Base-by-base conservation (phyloP, 2,329 filamentous ascomycete genomes). In the Leptographium lundbergii region DNA sequence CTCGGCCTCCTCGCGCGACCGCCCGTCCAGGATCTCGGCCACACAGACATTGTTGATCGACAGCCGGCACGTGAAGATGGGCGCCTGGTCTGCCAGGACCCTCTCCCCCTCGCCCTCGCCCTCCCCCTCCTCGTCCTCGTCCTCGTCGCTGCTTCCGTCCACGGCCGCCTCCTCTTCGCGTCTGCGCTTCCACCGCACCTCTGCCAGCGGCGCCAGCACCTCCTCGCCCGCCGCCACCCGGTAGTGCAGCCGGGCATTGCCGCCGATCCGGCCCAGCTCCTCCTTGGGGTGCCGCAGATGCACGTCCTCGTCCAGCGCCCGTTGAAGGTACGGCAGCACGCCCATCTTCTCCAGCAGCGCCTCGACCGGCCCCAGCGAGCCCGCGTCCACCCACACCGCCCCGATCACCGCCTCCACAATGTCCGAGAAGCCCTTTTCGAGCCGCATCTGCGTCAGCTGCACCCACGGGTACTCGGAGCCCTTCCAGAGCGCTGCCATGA, bases 301-400 rank as follows among this genome's bases (percentile, higher is more conserved):
- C 3, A 92, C 77, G 0, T 71, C 66, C 3, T 80, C 79, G 1
- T 75, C 72, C 11, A 95, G 65, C 13, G 91, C 73, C 2, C 84
- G 77, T 0, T 80, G 72, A 60, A 95, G 70, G 63, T 82, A 82
- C 0, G 72, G 68, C 47, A 91, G 63, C 5, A 96, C 75, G 0
- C 89, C 89, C 4, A 90, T 72, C 0, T 74, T 72, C 52, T 81
- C 76, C 0, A 89, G 69, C 45, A 96, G 77, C 0, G 57, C 66
- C 56, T 78, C 74, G 65, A 89, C 95, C 0, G 68, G 69, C 0
- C 73, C 73, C 17, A 89, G 67, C 1, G 80, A 77, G 0, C 87
- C 87, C 0, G 78, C 88, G 69, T 97, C 94, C 24, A 96, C 75
- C 76, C 88, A 96, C 0, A 96, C 78, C 0, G 91, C 91, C 0